Conservation (phyloP, 192 early-diverging fungal genomes). For the Backusella circina region DNA sequence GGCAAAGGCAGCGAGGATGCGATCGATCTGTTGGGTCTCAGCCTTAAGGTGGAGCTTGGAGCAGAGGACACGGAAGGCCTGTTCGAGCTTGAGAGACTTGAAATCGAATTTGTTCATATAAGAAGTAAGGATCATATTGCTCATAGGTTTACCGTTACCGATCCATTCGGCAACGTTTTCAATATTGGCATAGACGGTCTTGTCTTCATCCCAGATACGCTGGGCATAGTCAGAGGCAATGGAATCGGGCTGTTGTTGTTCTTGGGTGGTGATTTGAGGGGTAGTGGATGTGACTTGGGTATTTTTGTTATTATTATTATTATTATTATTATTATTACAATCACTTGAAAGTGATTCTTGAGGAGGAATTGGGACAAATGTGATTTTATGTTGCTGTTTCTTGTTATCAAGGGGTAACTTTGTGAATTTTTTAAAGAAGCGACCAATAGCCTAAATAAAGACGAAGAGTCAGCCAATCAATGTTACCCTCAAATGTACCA, state of each 20-base stretch:
- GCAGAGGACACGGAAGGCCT: slow-evolving; percentile 53
- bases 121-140: slow-evolving; percentile 8
- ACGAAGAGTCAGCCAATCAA: slow-evolving; percentile 2
- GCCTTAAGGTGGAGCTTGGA: slow-evolving; percentile 76
- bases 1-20: slow-evolving; percentile 79
- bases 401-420: not conserved
- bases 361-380: not conserved
- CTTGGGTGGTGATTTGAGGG: not conserved
- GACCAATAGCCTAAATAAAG: not conserved
- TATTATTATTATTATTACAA: not conserved
- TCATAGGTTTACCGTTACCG: slow-evolving; percentile 24
- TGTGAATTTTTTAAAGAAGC: slow-evolving; percentile 6
- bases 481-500: not conserved
- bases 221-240: slow-evolving; percentile 9
- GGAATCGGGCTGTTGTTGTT: not conserved
- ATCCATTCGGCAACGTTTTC: slow-evolving; percentile 32
- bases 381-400: slow-evolving; percentile 3
- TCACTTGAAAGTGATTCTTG: not conserved
- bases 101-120: slow-evolving; percentile 34
- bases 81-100: slow-evolving; percentile 17
- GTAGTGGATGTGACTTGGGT: not conserved
- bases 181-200: slow-evolving; percentile 13
- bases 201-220: slow-evolving; percentile 29
- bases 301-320: no score
- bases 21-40: slow-evolving; percentile 92